Base-by-base conservation (phyloP, 1,284 basidiomycete genomes). In the Earliella scabrosa region DNA sequence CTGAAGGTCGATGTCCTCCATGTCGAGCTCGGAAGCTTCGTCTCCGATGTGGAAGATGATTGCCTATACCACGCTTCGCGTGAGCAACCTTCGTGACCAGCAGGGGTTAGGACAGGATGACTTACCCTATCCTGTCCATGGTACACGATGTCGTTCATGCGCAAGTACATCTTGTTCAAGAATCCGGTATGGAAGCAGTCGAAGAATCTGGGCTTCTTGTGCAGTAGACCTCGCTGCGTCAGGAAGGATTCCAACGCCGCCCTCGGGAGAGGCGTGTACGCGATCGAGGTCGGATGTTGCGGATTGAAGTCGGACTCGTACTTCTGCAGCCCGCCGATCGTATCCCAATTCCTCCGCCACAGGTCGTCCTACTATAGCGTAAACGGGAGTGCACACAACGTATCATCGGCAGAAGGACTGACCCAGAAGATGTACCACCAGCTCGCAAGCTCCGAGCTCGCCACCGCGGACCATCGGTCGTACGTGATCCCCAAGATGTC, bases 401-500 rank as follows among this genome's bases (percentile, higher is more conserved):
- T 8, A 9, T 29, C 3, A 32, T 18, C 24, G 20, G 16, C 31
- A 38, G 18, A n/a, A n/a, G 21, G 38, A 27, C 83, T 64, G 58
- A 91, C 89, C 86, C 89, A 93, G 64, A 91, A 84, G 8, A 92
- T 78, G 68, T 88, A 93, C 91, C 92, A 94, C 87, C 90, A 93
- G 1, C 83, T 81, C n/a, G 82, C 75, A 1, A 84, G 71, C 59
- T 80, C 76, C 1, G 80, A 80, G 0, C 66, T 67, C 1, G 82
- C 75, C 38, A 90, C 84, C n/a, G 75, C 76, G 8, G 72, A 63
- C 56, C 87, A 75, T 23, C 90, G 79, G 50, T 84, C 79, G 67
- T 87, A 83, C 10, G 85, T 79, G n/a, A 78, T 73, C 50, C 71
- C 71, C 40, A 92, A 78, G 0, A 81, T 75, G 24, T 70, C 73